Evolutionary conservation across 148 eudicot species (phyloP).

Genomic region (Pharnaceum exiguum): DNA sequence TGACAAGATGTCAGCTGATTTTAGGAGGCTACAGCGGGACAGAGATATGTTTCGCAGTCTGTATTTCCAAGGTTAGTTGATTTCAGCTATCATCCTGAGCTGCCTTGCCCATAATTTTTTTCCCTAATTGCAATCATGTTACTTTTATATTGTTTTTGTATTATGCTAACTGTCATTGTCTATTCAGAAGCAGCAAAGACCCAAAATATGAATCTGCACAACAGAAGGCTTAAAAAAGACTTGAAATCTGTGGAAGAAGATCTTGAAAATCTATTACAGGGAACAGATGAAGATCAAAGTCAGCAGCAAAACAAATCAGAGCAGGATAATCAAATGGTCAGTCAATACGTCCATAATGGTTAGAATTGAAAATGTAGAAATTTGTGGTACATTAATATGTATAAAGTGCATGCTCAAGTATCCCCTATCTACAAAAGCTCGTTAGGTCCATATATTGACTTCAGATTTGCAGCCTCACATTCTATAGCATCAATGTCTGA

Average conservation of each 20-base stretch:
- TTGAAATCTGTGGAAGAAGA: conserved; percentile 6
- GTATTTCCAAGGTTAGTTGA: conserved; percentile 11
- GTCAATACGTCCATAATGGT: not conserved
- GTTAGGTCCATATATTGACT: too few relatives aligned
- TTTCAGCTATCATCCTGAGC: too few relatives aligned
- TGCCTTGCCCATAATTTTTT: too few relatives aligned
- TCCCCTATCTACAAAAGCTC: too few relatives aligned
- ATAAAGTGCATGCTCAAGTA: too few relatives aligned
- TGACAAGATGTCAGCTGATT: conserved; percentile 3
- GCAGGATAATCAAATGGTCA: conserved; percentile 7
- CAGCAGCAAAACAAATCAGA: not conserved
- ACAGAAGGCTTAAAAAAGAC: conserved; percentile 15
- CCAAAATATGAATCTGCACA: not conserved
- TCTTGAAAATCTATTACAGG: conserved; percentile 2
- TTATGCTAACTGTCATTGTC: not conserved
- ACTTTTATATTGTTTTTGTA: not conserved
- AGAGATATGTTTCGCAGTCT: not conserved
- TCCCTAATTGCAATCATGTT: too few relatives aligned
- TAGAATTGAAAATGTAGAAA: too few relatives aligned
- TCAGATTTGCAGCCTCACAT: too few relatives aligned
- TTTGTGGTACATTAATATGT: too few relatives aligned
- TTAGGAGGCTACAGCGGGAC: conserved; percentile 4
- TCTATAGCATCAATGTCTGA: too few relatives aligned
- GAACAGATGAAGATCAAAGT: conserved; percentile 13
- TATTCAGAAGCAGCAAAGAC: conserved; percentile 1